Evolutionary conservation across 164 flowering plant genomes (phyloP).

Genomic region (Stephania japonica): DNA sequence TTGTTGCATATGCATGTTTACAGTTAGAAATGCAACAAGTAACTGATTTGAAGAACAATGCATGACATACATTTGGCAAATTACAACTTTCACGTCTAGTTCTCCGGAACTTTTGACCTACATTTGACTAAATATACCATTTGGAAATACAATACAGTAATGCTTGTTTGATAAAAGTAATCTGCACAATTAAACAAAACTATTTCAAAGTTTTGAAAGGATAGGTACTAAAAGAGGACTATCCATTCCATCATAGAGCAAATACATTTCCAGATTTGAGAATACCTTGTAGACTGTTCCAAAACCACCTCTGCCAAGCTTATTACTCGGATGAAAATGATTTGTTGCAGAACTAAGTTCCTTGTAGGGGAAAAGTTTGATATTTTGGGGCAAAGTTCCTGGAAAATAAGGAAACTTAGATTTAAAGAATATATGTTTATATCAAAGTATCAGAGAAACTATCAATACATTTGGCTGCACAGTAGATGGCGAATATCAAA

Average conservation of each 20-base stretch:
- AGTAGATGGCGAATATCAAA: background rate
- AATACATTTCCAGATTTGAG: background rate
- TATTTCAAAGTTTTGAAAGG: background rate
- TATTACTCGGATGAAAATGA: conserved; percentile 46
- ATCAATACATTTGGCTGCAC: background rate
- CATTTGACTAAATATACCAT: background rate
- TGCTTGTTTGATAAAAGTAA: background rate
- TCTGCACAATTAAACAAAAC: background rate
- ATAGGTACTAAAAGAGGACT: background rate
- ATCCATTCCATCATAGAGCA: background rate
- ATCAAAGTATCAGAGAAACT: background rate
- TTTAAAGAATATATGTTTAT: conserved; percentile 1
- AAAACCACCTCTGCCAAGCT: conserved; percentile 74
- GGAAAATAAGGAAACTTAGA: conserved; percentile 5
- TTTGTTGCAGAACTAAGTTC: conserved; percentile 56
- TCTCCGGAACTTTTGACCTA: no score
- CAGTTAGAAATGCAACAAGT: background rate
- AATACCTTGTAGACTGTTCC: conserved; percentile 73
- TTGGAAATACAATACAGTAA: background rate
- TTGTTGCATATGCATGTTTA: background rate
- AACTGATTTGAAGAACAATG: background rate
- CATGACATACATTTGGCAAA: background rate
- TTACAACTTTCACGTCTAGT: no score
- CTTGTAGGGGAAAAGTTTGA: conserved; percentile 41
- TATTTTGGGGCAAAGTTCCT: conserved; percentile 32